Percentiles rank a stretch among this genome's conserved stretches.
Conservation (phyloP, 129 eudicot genomes). For the Centrapalus pauciflorus region DNA sequence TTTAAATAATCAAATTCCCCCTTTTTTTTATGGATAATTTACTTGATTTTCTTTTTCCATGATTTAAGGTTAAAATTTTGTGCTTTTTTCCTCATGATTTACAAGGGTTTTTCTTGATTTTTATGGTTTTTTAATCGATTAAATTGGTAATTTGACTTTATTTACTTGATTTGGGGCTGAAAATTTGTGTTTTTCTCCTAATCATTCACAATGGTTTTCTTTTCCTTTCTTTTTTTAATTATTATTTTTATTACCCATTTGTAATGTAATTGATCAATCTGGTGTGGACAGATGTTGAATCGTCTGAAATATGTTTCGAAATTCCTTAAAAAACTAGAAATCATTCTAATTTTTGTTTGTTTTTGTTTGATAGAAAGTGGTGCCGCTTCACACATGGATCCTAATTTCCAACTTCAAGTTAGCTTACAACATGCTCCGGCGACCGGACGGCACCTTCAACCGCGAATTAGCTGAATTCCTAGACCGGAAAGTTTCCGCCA, state of each 20-base stretch:
- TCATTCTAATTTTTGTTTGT: conserved; percentile 19
- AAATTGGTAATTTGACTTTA: too few relatives aligned
- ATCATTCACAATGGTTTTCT: too few relatives aligned
- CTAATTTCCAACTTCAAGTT: conserved; percentile 90
- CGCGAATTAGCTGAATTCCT: conserved; percentile 76
- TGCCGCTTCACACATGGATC: conserved; percentile 93
- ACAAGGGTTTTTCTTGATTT: too few relatives aligned
- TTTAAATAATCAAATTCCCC: too few relatives aligned
- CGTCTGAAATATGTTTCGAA: not conserved
- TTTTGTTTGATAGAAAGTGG: conserved; percentile 54
- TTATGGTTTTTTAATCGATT: too few relatives aligned
- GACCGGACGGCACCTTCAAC: conserved; percentile 91
- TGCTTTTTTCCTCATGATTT: too few relatives aligned
- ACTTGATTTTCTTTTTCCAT: too few relatives aligned
- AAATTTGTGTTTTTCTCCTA: too few relatives aligned
- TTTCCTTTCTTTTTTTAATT: too few relatives aligned
- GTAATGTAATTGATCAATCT: conserved; percentile 8
- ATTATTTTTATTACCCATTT: not conserved
- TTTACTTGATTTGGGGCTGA: too few relatives aligned
- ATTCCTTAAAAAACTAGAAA: not conserved
- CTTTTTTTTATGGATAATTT: too few relatives aligned
- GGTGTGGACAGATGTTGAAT: conserved; percentile 1
- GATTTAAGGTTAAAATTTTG: too few relatives aligned
- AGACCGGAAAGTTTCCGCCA: conserved; percentile 82
- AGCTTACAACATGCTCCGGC: conserved; percentile 82